Conservation (phyloP, 306 rosid genomes). For the Ochetophila trinervis region DNA sequence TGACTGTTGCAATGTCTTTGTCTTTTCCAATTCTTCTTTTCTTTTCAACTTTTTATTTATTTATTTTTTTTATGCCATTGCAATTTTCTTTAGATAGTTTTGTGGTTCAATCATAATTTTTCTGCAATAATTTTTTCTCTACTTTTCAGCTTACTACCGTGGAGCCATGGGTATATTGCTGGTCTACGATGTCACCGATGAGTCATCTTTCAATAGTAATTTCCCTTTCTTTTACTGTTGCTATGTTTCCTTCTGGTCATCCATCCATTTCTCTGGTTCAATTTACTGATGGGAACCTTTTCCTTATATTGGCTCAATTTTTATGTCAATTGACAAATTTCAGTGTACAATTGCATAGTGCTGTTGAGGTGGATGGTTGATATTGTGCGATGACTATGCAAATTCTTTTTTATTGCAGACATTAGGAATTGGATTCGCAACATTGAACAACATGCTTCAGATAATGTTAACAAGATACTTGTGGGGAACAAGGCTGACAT, state of each 20-base stretch:
- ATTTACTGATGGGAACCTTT: background rate
- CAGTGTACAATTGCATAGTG: background rate
- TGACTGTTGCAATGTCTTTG: background rate
- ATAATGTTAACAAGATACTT: conserved; percentile 84
- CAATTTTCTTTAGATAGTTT: background rate
- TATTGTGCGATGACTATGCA: background rate
- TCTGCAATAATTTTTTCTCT: background rate
- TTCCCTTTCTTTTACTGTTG: conserved; percentile 15
- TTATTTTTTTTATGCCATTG: background rate
- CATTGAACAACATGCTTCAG: conserved; percentile 97
- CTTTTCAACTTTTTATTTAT: background rate
- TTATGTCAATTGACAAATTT: background rate
- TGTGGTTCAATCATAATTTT: background rate
- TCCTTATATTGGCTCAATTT: background rate
- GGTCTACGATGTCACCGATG: conserved; percentile 92
- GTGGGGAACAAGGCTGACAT: conserved; percentile 99
- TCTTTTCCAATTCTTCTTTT: background rate
- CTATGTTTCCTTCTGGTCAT: background rate
- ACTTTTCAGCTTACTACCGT: conserved; percentile 82
- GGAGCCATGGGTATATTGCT: conserved; percentile 98
- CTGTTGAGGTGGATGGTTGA: conserved; percentile 7
- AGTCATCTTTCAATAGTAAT: conserved; percentile 93
- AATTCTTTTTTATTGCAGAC: conserved; percentile 50
- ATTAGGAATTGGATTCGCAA: conserved; percentile 94
- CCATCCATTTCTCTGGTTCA: background rate